A percentile compares a stretch with the other conserved stretches of the same genome.
These are phyloP conservation scores for Paramecium bursaria DNA, from an alignment of 73 alveolate genomes.

Conservation along the genomic window DNA sequence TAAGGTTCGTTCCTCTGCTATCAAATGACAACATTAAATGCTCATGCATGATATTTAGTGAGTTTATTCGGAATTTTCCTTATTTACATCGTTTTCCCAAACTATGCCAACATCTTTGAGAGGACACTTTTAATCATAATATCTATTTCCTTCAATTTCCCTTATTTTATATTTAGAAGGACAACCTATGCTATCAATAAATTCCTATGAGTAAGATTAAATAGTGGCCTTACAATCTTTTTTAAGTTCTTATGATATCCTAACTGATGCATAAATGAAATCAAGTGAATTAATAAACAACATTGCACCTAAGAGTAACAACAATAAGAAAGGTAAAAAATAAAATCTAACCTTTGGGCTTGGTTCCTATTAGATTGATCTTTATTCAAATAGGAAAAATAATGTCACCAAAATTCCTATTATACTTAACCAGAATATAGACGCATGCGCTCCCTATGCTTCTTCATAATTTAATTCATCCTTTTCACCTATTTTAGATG, in stretches of 20 bases:
- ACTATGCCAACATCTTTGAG: conserved; percentile 53
- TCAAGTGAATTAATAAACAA: not conserved
- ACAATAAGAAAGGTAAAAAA: conserved; percentile 32
- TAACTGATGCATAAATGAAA: conserved; percentile 41
- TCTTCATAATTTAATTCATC: conserved; percentile 37
- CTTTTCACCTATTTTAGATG: conserved; percentile 48
- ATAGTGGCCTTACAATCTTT: conserved; percentile 41
- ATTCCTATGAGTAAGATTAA: not conserved
- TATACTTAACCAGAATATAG: conserved; percentile 52
- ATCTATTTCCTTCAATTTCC: conserved; percentile 15
- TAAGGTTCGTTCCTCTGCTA: conserved; percentile 47
- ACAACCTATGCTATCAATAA: conserved; percentile 46
- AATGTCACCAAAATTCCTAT: conserved; percentile 29
- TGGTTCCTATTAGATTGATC: conserved; percentile 47
- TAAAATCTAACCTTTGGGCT: conserved; percentile 48
- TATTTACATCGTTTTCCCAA: conserved; percentile 38
- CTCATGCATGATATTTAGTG: conserved; percentile 41
- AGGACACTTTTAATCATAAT: not conserved
- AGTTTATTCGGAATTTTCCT: not conserved
- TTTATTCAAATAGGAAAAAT: conserved; percentile 38
- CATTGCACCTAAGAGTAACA: conserved; percentile 7
- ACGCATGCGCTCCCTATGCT: conserved; percentile 31
- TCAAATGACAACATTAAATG: conserved; percentile 36
- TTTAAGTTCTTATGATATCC: conserved; percentile 6
- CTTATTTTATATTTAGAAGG: conserved; percentile 48